Evolutionary conservation across 2,329 filamentous ascomycete genomes (phyloP).

Genomic region (Pseudocercospora pini-densiflorae): DNA sequence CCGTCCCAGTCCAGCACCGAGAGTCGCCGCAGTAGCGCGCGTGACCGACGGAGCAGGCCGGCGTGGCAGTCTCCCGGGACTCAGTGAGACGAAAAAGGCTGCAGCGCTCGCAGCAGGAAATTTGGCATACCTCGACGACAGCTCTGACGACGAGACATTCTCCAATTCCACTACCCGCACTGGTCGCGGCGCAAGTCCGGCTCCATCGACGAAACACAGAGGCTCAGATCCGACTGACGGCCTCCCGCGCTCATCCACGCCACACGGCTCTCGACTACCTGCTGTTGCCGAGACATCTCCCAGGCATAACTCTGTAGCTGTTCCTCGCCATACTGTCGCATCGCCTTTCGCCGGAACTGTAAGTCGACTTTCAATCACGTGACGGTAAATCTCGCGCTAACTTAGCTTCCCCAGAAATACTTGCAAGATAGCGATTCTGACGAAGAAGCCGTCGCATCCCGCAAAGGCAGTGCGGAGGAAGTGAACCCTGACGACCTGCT

Average conservation of each 20-base stretch:
- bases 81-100: constrained; percentile 28
- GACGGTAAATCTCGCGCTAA: constrained; percentile 25
- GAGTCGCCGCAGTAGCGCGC: constrained; percentile 22
- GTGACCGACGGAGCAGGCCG: constrained; percentile 29
- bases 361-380: constrained; percentile 24
- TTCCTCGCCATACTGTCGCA: constrained; percentile 39
- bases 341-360: constrained; percentile 42
- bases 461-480: constrained; percentile 34
- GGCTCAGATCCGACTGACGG: constrained; percentile 23
- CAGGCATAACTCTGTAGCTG: constrained; percentile 17
- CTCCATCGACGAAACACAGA: constrained; percentile 30
- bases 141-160: constrained; percentile 33
- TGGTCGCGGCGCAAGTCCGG: constrained; percentile 35
- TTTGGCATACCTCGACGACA: constrained; percentile 41
- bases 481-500: constrained; percentile 14
- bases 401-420: constrained; percentile 36
- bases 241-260: constrained; percentile 31
- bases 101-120: constrained; percentile 35
- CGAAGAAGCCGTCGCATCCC: constrained; percentile 37
- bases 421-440: constrained; percentile 39
- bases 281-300: constrained; percentile 19
- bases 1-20: constrained; percentile 37
- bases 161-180: constrained; percentile 20
- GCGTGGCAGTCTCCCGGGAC: constrained; percentile 29
- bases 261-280: constrained; percentile 29